Evolutionary conservation across 2,329 filamentous ascomycete species (phyloP).

Genomic region (Talaromyces marneffei): DNA sequence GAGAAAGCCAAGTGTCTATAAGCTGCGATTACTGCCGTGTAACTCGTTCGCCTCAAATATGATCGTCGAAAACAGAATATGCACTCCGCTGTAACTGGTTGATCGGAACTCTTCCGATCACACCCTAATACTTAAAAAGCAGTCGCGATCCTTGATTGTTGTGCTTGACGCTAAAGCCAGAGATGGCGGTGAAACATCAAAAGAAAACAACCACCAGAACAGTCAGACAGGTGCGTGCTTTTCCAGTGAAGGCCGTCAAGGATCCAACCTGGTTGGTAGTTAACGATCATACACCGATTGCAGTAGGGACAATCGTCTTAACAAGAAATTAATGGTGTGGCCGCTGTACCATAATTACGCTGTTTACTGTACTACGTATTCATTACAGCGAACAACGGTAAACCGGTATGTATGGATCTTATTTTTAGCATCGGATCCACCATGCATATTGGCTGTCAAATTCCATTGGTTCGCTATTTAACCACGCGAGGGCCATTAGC

Average conservation of each 20-base stretch:
- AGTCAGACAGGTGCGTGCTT: neutral
- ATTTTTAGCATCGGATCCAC: conserved; percentile 6
- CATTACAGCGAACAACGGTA: neutral
- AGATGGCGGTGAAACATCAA: neutral
- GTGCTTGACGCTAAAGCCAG: neutral
- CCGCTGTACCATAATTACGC: neutral
- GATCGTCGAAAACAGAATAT: neutral
- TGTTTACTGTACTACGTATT: neutral
- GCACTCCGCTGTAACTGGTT: neutral
- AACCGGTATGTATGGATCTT: neutral
- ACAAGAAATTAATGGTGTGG: neutral
- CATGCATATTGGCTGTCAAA: neutral
- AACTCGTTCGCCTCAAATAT: too few species aligned
- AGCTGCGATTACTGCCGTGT: neutral
- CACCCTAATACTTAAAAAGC: neutral
- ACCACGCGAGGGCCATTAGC: conserved; percentile 3
- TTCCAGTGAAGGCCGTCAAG: neutral
- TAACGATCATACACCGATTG: neutral
- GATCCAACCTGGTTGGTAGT: neutral
- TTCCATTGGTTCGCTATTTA: neutral
- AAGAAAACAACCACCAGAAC: neutral
- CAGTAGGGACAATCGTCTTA: neutral
- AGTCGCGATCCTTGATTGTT: neutral
- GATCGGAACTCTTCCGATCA: neutral
- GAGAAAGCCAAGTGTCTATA: neutral